A percentile compares a stretch with the other conserved stretches of the same genome.
Conservation (phyloP, 2,329 filamentous ascomycete species). For the Fusarium ambrosium region DNA sequence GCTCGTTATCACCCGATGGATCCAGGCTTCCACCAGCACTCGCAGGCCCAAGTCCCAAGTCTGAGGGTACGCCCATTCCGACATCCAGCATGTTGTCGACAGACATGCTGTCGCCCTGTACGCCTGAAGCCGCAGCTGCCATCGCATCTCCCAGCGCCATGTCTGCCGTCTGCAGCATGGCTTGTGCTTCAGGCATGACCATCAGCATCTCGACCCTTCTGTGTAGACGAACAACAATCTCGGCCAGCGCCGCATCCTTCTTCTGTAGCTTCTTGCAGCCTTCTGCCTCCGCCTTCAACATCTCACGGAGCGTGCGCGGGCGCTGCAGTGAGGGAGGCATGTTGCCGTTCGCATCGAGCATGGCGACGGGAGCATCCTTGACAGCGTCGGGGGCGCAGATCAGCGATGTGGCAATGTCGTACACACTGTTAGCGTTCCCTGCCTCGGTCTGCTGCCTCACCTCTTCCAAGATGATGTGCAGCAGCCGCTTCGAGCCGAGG, state of each 20-base stretch:
- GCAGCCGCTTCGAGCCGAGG: slow-evolving; percentile 71
- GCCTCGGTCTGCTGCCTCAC: slow-evolving; percentile 72
- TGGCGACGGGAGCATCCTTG: slow-evolving; percentile 55
- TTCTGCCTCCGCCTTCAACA: slow-evolving; percentile 70
- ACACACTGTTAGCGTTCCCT: slow-evolving; percentile 70
- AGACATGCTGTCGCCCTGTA: slow-evolving; percentile 55
- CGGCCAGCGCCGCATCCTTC: slow-evolving; percentile 69
- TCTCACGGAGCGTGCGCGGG: slow-evolving; percentile 70
- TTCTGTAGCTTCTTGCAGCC: slow-evolving; percentile 69
- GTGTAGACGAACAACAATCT: slow-evolving; percentile 73
- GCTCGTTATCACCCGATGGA: slow-evolving; percentile 52
- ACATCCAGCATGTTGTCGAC: slow-evolving; percentile 62
- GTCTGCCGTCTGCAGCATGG: slow-evolving; percentile 58
- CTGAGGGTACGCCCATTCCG: slow-evolving; percentile 57
- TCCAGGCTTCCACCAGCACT: slow-evolving; percentile 51
- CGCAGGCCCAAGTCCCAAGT: slow-evolving; percentile 56
- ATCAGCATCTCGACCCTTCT: slow-evolving; percentile 76
- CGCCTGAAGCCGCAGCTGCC: slow-evolving; percentile 59
- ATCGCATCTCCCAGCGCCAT: slow-evolving; percentile 60
- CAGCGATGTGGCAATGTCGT: slow-evolving; percentile 78
- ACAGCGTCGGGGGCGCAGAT: slow-evolving; percentile 75
- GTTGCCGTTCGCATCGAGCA: slow-evolving; percentile 54
- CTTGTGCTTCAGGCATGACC: slow-evolving; percentile 56
- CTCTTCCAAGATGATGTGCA: slow-evolving; percentile 76
- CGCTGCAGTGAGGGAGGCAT: slow-evolving; percentile 57